Conservation (phyloP, 2,329 filamentous ascomycete species). For the Aspergillus quadricinctus region DNA sequence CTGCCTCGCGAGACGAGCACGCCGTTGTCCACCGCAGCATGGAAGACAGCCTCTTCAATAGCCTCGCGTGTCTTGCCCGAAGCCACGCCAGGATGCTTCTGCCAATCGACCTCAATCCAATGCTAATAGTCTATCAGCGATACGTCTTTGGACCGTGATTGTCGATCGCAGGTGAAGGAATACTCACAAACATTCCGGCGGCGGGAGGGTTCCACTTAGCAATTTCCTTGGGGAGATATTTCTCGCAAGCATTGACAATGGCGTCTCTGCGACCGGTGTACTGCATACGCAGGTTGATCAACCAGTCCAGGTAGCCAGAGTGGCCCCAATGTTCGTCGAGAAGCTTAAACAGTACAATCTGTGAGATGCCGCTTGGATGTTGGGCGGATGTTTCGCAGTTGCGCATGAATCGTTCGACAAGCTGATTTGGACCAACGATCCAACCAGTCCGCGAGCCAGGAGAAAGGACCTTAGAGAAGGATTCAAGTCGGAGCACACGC, state of each 20-base stretch:
- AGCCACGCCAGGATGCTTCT: slow-evolving; percentile 39
- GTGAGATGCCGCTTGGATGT: slow-evolving; percentile 77
- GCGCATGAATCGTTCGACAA: slow-evolving; percentile 75
- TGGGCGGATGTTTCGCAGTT: slow-evolving; percentile 83
- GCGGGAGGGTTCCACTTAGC: slow-evolving; percentile 74
- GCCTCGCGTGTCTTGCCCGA: slow-evolving; percentile 35
- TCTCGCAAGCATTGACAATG: slow-evolving; percentile 75
- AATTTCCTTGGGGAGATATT: slow-evolving; percentile 67
- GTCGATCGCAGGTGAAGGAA: background rate
- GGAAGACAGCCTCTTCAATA: slow-evolving; percentile 84
- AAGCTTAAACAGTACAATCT: slow-evolving; percentile 80
- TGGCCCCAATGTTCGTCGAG: slow-evolving; percentile 95
- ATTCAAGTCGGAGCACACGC: slow-evolving; percentile 84
- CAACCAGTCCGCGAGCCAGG: slow-evolving; percentile 81
- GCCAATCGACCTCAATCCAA: slow-evolving; percentile 47
- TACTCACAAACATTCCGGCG: slow-evolving; percentile 90
- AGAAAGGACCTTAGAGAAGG: slow-evolving; percentile 85
- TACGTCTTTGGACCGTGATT: background rate
- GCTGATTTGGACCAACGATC: slow-evolving; percentile 81
- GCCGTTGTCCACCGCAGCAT: slow-evolving; percentile 67
- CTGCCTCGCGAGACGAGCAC: slow-evolving; percentile 79
- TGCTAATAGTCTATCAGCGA: slow-evolving; percentile 25
- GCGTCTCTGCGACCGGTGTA: slow-evolving; percentile 77
- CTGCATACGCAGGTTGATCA: slow-evolving; percentile 73
- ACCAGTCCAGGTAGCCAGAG: slow-evolving; percentile 80